Evolutionary conservation across 441 rosid genomes (phyloP).

Genomic region (Pelargonium cotyledonis): DNA sequence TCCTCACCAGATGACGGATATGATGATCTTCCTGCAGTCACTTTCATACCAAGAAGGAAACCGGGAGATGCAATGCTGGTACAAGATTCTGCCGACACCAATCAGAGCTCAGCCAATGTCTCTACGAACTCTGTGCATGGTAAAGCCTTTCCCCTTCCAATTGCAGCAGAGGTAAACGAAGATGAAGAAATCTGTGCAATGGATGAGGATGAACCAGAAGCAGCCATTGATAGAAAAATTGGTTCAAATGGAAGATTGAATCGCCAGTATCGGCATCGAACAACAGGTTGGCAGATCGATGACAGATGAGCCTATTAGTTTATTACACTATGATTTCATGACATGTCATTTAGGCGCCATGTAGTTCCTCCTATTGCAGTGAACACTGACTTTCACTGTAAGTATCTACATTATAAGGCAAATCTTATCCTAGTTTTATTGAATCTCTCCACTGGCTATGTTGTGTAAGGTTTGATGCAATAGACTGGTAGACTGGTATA

Average conservation of each 20-base stretch:
- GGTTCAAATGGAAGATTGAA: constrained; percentile 26
- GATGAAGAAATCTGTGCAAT: constrained; percentile 41
- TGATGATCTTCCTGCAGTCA: constrained; percentile 46
- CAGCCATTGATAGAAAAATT: constrained; percentile 18
- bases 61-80: constrained; percentile 20
- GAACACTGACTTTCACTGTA: not conserved
- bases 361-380: not conserved
- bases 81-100: constrained; percentile 21
- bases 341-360: not conserved
- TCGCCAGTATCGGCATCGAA: constrained; percentile 46
- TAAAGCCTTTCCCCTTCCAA: constrained; percentile 29
- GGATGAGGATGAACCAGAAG: constrained; percentile 76
- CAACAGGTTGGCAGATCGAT: constrained; percentile 32
- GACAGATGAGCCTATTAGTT: constrained; percentile 24
- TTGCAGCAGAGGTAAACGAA: constrained; percentile 36
- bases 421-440: not conserved
- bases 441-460: not conserved
- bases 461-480: not conserved
- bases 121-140: constrained; percentile 26
- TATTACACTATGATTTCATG: constrained; percentile 3
- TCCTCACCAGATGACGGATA: constrained; percentile 30
- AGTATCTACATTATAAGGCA: not conserved
- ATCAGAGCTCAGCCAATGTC: constrained; percentile 19
- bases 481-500: not conserved
- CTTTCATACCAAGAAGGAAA: constrained; percentile 67